phyloP scores from a whole-genome alignment of 2,329 filamentous ascomycete species.

The Pseudogymnoascus sp. region DNA sequence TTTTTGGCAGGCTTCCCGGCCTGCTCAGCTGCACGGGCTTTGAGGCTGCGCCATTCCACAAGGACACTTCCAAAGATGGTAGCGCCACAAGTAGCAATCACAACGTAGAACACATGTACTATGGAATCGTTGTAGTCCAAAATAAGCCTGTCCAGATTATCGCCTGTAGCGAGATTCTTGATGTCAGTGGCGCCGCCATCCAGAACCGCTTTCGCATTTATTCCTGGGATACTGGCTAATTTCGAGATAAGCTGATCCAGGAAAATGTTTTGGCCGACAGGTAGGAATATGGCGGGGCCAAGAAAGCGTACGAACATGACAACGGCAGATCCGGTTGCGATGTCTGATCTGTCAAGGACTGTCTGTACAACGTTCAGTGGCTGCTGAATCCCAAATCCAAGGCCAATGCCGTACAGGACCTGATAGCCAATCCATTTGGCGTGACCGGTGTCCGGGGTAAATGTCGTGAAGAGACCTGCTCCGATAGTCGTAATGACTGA shows the following conservation, averaged over 20 bases:
- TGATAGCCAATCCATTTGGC: constrained; percentile 31
- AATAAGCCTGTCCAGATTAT: constrained; percentile 16
- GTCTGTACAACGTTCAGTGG: constrained; percentile 39
- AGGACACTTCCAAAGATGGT: constrained; percentile 20
- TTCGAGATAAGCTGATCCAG: constrained; percentile 14
- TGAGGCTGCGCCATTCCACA: constrained; percentile 21
- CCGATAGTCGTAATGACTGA: constrained; percentile 29
- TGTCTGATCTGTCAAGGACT: constrained; percentile 39
- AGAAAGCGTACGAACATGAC: constrained; percentile 57
- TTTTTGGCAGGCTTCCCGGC: not conserved
- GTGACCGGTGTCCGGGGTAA: constrained; percentile 26
- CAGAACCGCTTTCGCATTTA: constrained; percentile 10
- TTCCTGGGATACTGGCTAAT: constrained; percentile 12
- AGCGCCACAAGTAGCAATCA: constrained; percentile 13
- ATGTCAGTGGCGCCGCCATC: constrained; percentile 14
- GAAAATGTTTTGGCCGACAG: constrained; percentile 59
- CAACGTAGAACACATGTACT: constrained; percentile 19
- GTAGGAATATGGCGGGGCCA: constrained; percentile 58
- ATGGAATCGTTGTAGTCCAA: constrained; percentile 20
- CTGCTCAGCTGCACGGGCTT: constrained; percentile 11
- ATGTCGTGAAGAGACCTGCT: constrained; percentile 33
- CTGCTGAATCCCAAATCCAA: constrained; percentile 20
- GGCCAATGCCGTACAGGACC: constrained; percentile 12
- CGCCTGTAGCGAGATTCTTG: constrained; percentile 15
- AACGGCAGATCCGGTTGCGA: constrained; percentile 44